Evolutionary conservation across 2,329 filamentous ascomycete genomes (phyloP), one percentile per base, ranked within the genome.

Genomic region (Nigrospora osmanthi): DNA sequence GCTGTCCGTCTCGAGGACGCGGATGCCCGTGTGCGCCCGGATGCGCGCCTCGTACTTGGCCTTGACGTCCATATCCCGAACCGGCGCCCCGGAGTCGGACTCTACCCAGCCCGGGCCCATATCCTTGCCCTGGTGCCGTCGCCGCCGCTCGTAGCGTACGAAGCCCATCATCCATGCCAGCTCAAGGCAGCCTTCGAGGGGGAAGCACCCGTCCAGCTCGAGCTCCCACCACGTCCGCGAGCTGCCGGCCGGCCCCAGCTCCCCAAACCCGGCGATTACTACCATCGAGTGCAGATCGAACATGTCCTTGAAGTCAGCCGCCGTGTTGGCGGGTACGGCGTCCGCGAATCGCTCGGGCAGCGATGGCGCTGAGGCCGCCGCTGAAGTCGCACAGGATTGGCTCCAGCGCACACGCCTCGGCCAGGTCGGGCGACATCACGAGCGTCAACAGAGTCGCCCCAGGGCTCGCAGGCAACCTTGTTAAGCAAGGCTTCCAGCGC

Each of bases 141-240:
- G 34, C 5, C 11, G 13, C 15, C 34, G 34, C 34, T 35, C 34
- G 67, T 98, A 95, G 76, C 91, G 95, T 73, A 98, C 96, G 48
- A 97, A 81, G 60, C 93, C 93, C 90, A 97, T 98, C 66, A 98
- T 88, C 93, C 93, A 98, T 28, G 93, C 90, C 93, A 98, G 98
- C 69, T 98, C 93, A 47, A 98, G 85, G 59, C 91, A 97, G 30
- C 93, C 93, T 67, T 97, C 93, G 11, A 97, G 80, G 10, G 91
- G 97, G 72, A 98, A 97, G 60, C 95, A 80, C 61, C 93, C 93
- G 54, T 89, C 83, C 2, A 93, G 89, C 67, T 98, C 93, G 90
- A 98, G 98, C 73, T 98, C 91, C 93, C 93, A 98, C 50, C 93
- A 83, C 37, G 93, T 98, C 58, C 93, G 83, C 3, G 93, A 90